Evolutionary conservation across 805 yeast species (phyloP).

Genomic region (Kurtzmaniella fragi): DNA sequence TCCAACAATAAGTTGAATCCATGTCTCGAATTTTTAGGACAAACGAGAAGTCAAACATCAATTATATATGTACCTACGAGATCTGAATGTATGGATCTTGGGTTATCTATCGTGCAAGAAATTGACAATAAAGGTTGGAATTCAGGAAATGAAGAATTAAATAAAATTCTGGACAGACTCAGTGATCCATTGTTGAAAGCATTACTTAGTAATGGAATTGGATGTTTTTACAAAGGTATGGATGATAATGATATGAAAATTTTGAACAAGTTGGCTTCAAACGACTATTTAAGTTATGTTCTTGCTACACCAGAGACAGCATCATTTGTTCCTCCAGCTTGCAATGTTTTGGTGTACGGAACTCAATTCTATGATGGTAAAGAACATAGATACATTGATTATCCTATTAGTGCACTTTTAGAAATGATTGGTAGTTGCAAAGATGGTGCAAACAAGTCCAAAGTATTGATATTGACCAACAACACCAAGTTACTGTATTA

Average conservation of each 20-base stretch:
- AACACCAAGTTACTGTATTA: conserved; percentile 56
- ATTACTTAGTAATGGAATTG: conserved; percentile 58
- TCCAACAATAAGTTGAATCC: conserved; percentile 37
- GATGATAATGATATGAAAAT: conserved; percentile 43
- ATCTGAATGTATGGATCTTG: conserved; percentile 49
- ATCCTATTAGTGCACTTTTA: conserved; percentile 55
- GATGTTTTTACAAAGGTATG: conserved; percentile 59
- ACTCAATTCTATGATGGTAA: conserved; percentile 69
- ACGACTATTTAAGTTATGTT: conserved; percentile 51
- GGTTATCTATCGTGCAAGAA: conserved; percentile 36
- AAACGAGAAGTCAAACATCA: conserved; percentile 19
- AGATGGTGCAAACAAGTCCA: conserved; percentile 23
- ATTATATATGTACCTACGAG: conserved; percentile 58
- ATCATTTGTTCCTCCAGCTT: conserved; percentile 45
- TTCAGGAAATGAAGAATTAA: conserved; percentile 39
- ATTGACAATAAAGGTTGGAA: conserved; percentile 31
- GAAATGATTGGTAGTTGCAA: conserved; percentile 60
- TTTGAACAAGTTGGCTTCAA: conserved; percentile 47
- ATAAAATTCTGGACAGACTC: conserved; percentile 21
- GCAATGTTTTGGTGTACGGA: conserved; percentile 58
- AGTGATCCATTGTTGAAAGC: conserved; percentile 41
- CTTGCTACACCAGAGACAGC: conserved; percentile 59
- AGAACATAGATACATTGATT: conserved; percentile 67
- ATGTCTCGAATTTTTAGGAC: neutral
- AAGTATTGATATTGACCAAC: conserved; percentile 54